These are phyloP conservation scores for Wickerhamiella sergipiensis DNA, from an alignment of 805 yeast genomes.

Conservation along the genomic window DNA sequence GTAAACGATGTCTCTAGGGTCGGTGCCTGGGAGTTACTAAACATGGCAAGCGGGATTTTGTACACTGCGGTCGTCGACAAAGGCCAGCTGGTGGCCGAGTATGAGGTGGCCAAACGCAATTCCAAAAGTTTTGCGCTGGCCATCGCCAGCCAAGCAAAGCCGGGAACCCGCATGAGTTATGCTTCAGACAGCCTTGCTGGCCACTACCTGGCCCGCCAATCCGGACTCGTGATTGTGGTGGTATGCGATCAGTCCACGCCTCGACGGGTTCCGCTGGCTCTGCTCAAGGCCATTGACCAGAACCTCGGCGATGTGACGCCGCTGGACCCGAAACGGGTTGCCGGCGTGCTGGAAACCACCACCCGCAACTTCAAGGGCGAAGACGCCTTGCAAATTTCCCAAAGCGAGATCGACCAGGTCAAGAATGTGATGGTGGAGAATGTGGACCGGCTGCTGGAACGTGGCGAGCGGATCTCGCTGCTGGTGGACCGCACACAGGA, in stretches of 20 bases:
- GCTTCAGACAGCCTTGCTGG: slow-evolving; percentile 9
- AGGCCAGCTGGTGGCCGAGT: slow-evolving; percentile 1
- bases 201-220: slow-evolving; percentile 7
- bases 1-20: no score
- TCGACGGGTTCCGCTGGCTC: slow-evolving; percentile 17
- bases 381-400: slow-evolving; percentile 20
- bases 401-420: slow-evolving; percentile 46
- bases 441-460: slow-evolving; percentile 52
- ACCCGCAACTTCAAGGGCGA: slow-evolving; percentile 7
- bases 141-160: slow-evolving; percentile 13
- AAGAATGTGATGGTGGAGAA: slow-evolving; percentile 58
- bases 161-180: slow-evolving; percentile 12
- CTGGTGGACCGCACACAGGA: slow-evolving; percentile 70
- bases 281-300: slow-evolving; percentile 15
- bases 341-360: slow-evolving; percentile 7
- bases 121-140: slow-evolving; percentile 11
- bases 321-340: slow-evolving; percentile 3
- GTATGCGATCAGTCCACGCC: slow-evolving; percentile 13
- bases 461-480: slow-evolving; percentile 64
- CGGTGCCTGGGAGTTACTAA: not conserved
- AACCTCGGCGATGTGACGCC: slow-evolving; percentile 9
- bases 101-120: not conserved
- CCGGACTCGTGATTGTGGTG: slow-evolving; percentile 6
- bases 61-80: slow-evolving; percentile 4
- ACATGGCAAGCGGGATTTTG: not conserved